Conservation (phyloP, 305 asterid species). For the Fraxinus floribunda region DNA sequence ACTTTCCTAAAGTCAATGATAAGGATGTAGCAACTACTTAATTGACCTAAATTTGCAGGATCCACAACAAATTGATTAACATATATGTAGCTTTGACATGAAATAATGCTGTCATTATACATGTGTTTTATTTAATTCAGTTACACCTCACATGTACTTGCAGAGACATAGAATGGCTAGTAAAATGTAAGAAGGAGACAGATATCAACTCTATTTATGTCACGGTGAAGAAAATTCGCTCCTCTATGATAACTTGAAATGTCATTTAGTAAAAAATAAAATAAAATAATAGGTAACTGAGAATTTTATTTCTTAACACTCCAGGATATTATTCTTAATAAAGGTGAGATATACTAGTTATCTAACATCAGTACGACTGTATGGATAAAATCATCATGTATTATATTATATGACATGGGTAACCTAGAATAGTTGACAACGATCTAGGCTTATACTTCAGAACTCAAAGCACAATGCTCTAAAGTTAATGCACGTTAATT, state of each 20-base stretch:
- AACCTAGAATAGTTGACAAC: not conserved
- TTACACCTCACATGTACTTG: not conserved
- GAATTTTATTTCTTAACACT: not conserved
- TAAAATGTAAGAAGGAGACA: constrained; percentile 19
- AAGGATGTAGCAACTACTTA: constrained; percentile 17
- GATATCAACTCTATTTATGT: constrained; percentile 22
- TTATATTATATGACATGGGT: not conserved
- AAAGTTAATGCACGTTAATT: not conserved
- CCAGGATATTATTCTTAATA: not conserved
- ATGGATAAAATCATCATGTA: not conserved
- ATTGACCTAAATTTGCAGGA: not conserved
- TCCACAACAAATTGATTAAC: not conserved
- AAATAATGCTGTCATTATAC: not conserved
- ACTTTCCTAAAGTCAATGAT: constrained; percentile 29
- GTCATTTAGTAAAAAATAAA: not conserved
- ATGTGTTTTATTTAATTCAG: not conserved
- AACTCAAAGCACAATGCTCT: not conserved
- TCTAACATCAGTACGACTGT: not conserved
- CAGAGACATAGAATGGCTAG: constrained; percentile 1
- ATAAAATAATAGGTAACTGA: not conserved
- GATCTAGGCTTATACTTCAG: not conserved
- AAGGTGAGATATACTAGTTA: not conserved
- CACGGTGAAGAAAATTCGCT: not conserved
- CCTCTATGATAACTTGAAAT: not conserved
- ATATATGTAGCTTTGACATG: not conserved